Conservation (phyloP, 805 yeast species). For the Saturnispora hagleri region DNA sequence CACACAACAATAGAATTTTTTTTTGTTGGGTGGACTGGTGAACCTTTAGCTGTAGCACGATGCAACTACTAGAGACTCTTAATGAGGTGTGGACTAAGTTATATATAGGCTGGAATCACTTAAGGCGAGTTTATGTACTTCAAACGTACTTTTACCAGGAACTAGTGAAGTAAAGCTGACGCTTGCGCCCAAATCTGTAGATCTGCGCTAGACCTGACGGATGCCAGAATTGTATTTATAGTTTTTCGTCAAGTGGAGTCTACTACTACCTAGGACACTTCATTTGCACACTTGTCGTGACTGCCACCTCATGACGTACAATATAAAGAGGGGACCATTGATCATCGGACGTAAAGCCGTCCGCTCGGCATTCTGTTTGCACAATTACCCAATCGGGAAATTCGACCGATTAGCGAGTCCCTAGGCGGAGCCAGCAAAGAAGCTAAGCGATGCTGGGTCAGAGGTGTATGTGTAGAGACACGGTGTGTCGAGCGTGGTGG, state of each 20-base stretch:
- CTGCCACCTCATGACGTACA: not conserved
- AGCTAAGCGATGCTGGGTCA: not conserved
- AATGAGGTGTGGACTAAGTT: too few relatives aligned
- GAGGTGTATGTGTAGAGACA: not conserved
- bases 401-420: not conserved
- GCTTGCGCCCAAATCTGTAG: too few relatives aligned
- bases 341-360: not conserved
- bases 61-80: not conserved
- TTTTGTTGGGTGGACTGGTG: not conserved
- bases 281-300: not conserved
- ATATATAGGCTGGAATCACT: too few relatives aligned
- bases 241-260: not conserved
- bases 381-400: not conserved
- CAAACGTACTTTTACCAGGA: too few relatives aligned
- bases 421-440: not conserved
- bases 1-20: not conserved
- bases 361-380: not conserved
- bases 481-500: too few relatives aligned
- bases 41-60: not conserved
- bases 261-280: not conserved
- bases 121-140: too few relatives aligned
- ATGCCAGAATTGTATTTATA: too few relatives aligned
- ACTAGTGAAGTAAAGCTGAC: too few relatives aligned
- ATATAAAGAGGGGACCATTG: not conserved
- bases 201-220: too few relatives aligned